A percentile compares a stretch with the other conserved stretches of the same genome.
These are phyloP conservation scores for Spathaspora sp. DNA, from an alignment of 805 yeast species.

Conservation along the genomic window DNA sequence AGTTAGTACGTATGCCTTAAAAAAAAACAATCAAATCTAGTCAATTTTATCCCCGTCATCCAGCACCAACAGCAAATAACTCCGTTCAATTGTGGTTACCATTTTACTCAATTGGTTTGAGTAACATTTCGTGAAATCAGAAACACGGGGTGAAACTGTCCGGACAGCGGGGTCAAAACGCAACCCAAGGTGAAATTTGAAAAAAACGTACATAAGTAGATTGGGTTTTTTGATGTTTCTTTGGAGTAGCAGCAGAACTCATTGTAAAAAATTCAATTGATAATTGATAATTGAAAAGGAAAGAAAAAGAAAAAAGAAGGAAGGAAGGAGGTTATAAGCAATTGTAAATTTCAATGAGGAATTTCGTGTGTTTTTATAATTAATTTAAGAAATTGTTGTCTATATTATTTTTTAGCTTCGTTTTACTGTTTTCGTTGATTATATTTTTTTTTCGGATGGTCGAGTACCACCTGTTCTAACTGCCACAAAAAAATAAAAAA, in stretches of 20 bases:
- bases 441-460: neutral
- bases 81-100: neutral
- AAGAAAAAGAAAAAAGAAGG: neutral
- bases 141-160: neutral
- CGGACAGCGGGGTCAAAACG: neutral
- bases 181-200: neutral
- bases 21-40: neutral
- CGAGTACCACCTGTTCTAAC: neutral
- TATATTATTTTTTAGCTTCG: neutral
- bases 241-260: conserved; percentile 12
- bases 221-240: conserved; percentile 68
- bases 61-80: neutral
- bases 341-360: neutral
- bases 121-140: neutral
- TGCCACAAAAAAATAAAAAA: neutral
- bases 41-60: neutral
- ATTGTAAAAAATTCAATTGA: neutral
- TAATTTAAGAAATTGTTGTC: neutral
- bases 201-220: conserved; percentile 58
- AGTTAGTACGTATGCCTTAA: neutral
- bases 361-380: neutral
- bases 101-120: neutral
- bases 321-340: neutral
- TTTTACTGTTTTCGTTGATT: neutral
- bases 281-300: neutral